Percentiles rank a stretch among this genome's conserved stretches.
These are phyloP conservation scores for Blattamonas nauphoetae DNA, from an alignment of 78 protist species.

Conservation along the genomic window DNA sequence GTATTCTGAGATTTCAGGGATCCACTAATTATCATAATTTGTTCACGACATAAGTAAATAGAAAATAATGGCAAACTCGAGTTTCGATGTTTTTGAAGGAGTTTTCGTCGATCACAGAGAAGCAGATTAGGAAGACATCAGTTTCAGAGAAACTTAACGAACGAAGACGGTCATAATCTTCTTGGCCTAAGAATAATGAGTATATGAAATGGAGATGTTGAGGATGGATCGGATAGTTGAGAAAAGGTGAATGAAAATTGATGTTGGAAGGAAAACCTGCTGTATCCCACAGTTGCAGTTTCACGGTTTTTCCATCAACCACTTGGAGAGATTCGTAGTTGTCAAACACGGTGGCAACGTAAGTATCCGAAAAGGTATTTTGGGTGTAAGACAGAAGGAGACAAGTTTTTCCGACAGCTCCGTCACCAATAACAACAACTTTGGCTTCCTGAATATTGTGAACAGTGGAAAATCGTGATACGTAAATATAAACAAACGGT, in stretches of 20 bases:
- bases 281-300: constrained; percentile 1
- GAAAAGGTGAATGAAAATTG: too few species aligned
- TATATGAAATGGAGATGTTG: too few species aligned
- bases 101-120: background rate
- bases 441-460: constrained; percentile 10
- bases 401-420: constrained; percentile 19
- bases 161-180: constrained; percentile 34
- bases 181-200: too few species aligned
- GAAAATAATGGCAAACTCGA: background rate
- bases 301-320: background rate
- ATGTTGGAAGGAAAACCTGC: too few species aligned
- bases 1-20: background rate
- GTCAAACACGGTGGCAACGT: background rate
- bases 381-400: background rate
- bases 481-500: too few species aligned
- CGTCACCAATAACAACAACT: constrained; percentile 6
- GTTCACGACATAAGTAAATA: background rate
- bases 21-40: background rate
- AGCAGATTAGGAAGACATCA: constrained; percentile 58
- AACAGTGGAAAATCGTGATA: too few species aligned
- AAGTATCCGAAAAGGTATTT: background rate
- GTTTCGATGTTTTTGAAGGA: background rate
- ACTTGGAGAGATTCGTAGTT: constrained; percentile 11
- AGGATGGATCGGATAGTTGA: too few species aligned
- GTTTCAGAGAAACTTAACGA: constrained; percentile 61